Conservation (phyloP, 345 rosid genomes). For the Eucalyptus erythrocorys region DNA sequence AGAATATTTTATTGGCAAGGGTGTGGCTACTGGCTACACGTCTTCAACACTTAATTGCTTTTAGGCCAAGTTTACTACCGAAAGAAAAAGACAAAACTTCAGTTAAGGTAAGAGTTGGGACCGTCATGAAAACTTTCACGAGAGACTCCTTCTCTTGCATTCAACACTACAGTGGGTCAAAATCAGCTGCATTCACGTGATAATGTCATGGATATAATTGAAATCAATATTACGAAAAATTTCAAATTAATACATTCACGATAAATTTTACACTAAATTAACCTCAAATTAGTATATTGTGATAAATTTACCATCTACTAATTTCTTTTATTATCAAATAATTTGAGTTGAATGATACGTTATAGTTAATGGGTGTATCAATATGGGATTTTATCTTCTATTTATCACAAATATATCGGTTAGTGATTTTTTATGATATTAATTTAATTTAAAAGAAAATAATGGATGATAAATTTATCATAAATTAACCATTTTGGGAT, state of each 20-base stretch:
- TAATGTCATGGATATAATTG: background rate
- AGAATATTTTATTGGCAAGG: background rate
- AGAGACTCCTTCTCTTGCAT: background rate
- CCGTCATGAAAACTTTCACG: background rate
- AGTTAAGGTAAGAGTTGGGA: background rate
- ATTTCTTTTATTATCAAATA: no score
- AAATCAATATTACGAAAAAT: fast-evolving
- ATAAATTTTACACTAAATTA: no score
- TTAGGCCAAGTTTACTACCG: background rate
- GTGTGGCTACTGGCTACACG: background rate
- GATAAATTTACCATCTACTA: fast-evolving
- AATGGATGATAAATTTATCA: fast-evolving
- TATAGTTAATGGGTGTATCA: fast-evolving
- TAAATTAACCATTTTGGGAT: fast-evolving
- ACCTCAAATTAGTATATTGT: no score
- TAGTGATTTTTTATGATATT: background rate
- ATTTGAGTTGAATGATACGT: fast-evolving
- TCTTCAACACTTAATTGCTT: background rate
- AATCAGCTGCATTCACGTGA: background rate
- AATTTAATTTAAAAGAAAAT: background rate
- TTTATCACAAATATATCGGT: no score
- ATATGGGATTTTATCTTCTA: fast-evolving
- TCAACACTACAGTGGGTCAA: background rate
- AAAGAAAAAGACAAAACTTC: background rate
- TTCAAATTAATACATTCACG: fast-evolving